Evolutionary conservation across 306 rosid genomes (phyloP), one percentile per base, ranked within the genome.

Genomic region (Cucumis sativus): DNA sequence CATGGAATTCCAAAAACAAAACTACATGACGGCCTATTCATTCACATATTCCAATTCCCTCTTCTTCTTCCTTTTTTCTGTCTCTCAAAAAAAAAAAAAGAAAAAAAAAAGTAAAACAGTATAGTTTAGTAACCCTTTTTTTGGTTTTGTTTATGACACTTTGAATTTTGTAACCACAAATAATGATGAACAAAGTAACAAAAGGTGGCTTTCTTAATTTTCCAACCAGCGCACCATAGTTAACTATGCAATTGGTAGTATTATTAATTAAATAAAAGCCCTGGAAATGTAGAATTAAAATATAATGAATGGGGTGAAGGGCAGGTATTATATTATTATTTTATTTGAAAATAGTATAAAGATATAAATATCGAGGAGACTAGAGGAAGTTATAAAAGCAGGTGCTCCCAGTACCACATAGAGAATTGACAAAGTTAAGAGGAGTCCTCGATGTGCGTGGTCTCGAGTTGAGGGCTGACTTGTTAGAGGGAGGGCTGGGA

Each of bases 1-100:
- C 91, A 89, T 89, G 89, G 98, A 93, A 93, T 93, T 91, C 91
- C 74, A 20, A 68, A n/a, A 67, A 21, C 74, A 40, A 68, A 21
- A 37, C 43, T 40, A 65, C 70, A 64, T 47, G 16, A 13, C 37
- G 37, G 37, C 54, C 71, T 17, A 65, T 37, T 35, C 54, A 47
- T 59, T 59, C 64, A 61, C 37, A 21, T 6, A 68, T 45, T 41
- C 74, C 56, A 20, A 43, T 43, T 43, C 60, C 55, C 18, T 20
- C 35, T 41, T 2, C n/a, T 6, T 45, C 51, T 45, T 8, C 8
- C 2, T 40, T 45, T 12, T 4, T 4, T 45, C 4, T 45, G 6
- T 47, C 52, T 47, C 16, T 47, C 54, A 47, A 47, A 13, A 47
- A 2, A 47, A 47, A 47, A 47, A n/a, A n/a, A n/a, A 39, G 1